Percentiles rank a stretch among this genome's conserved stretches.
Evolutionary conservation across 73 alveolate genomes (phyloP).

Genomic region (Paramecium tetraurelia): DNA sequence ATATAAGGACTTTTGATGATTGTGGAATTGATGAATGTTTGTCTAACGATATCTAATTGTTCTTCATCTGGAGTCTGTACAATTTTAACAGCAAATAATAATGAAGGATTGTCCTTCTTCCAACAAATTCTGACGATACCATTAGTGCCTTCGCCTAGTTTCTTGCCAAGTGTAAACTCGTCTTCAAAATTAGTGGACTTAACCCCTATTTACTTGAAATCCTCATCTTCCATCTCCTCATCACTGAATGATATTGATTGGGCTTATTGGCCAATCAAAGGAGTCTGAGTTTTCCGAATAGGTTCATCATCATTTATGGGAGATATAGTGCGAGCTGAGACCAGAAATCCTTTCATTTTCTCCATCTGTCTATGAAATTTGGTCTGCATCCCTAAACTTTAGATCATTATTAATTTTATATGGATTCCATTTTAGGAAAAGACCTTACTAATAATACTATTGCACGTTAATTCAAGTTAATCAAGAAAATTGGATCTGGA

Average conservation of each 20-base stretch:
- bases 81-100: background rate
- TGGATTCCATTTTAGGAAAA: conserved; percentile 41
- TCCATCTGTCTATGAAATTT: background rate
- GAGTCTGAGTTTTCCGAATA: conserved; percentile 2
- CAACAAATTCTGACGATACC: conserved; percentile 28
- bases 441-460: conserved; percentile 49
- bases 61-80: conserved; percentile 42
- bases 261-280: background rate
- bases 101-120: background rate
- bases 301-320: background rate
- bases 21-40: conserved; percentile 15
- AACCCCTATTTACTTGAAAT: background rate
- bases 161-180: background rate
- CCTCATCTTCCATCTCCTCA: background rate
- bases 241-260: background rate
- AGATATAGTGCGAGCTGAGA: background rate
- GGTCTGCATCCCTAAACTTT: background rate
- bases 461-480: conserved; percentile 73
- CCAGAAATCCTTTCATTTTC: conserved; percentile 30
- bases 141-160: conserved; percentile 38
- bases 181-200: background rate
- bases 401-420: background rate
- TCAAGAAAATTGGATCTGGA: conserved; percentile 80
- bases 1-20: conserved; percentile 24
- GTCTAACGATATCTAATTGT: background rate